Evolutionary conservation across 2,329 filamentous ascomycete genomes (phyloP).

Genomic region (Periglandula ipomoeae): DNA sequence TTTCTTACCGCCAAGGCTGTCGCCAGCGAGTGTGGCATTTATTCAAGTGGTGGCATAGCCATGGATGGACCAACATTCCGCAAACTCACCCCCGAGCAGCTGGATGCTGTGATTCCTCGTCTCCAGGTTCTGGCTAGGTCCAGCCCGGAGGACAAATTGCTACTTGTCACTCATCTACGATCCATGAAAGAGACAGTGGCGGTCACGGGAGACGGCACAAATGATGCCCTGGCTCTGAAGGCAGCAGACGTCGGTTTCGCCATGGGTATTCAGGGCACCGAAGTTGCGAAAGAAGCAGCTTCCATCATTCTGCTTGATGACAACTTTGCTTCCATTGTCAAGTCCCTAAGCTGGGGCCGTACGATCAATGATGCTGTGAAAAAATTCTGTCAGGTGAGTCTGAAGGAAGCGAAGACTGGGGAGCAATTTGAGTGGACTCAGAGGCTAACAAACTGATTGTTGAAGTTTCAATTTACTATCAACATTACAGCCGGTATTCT

Average conservation of each 20-base stretch:
- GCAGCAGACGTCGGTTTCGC: slow-evolving; percentile 59
- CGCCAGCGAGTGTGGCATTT: slow-evolving; percentile 32
- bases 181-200: slow-evolving; percentile 58
- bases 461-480: slow-evolving; percentile 54
- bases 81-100: slow-evolving; percentile 39
- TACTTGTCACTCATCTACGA: slow-evolving; percentile 54
- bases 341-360: slow-evolving; percentile 52
- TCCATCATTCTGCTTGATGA: slow-evolving; percentile 58
- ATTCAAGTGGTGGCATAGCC: slow-evolving; percentile 54
- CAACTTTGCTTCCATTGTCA: slow-evolving; percentile 56
- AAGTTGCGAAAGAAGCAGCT: slow-evolving; percentile 57
- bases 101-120: slow-evolving; percentile 46
- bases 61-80: slow-evolving; percentile 49
- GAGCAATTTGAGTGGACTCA: no score
- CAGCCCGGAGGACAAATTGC: slow-evolving; percentile 60
- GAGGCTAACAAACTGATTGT: no score
- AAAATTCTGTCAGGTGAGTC: slow-evolving; percentile 49
- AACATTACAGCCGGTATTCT: slow-evolving; percentile 59
- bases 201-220: slow-evolving; percentile 58
- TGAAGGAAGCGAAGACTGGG: no score
- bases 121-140: slow-evolving; percentile 61
- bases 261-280: slow-evolving; percentile 58
- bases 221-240: slow-evolving; percentile 57
- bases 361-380: slow-evolving; percentile 55
- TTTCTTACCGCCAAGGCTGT: slow-evolving; percentile 35